These are phyloP conservation scores for Solioccasus polychromus DNA, from an alignment of 768 basidiomycete species.

Conservation along the genomic window DNA sequence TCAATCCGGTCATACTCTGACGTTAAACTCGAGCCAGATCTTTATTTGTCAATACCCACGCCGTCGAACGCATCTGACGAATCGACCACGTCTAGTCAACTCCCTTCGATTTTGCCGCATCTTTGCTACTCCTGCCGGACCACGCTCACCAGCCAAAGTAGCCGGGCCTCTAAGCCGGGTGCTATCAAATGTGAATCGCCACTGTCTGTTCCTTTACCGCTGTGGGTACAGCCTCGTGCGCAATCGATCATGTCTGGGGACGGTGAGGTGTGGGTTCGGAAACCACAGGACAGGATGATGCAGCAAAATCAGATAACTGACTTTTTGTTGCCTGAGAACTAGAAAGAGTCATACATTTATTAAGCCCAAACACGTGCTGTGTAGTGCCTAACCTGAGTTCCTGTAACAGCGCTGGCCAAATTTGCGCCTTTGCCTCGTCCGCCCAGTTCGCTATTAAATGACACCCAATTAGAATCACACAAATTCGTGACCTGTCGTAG, in stretches of 20 bases:
- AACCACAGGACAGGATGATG: conserved; percentile 30
- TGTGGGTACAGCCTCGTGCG: conserved; percentile 32
- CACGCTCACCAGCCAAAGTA: conserved; percentile 55
- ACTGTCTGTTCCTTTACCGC: conserved; percentile 15
- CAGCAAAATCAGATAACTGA: conserved; percentile 39
- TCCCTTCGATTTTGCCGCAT: conserved; percentile 34
- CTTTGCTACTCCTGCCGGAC: conserved; percentile 67
- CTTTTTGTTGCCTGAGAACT: conserved; percentile 33
- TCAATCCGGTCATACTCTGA: conserved; percentile 56
- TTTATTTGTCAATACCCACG: conserved; percentile 5
- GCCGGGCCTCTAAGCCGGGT: conserved; percentile 34
- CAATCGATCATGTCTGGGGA: not conserved
- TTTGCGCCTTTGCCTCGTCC: not conserved
- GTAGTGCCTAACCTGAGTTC: no score
- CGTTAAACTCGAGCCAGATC: conserved; percentile 15
- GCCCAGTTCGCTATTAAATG: not conserved
- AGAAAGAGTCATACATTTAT: not conserved
- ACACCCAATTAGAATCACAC: conserved; percentile 2
- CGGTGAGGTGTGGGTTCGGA: conserved; percentile 32
- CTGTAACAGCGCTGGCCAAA: not conserved
- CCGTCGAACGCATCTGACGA: not conserved
- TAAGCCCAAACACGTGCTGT: not conserved
- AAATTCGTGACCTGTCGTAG: conserved; percentile 13
- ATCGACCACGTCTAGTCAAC: not conserved
- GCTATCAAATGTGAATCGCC: conserved; percentile 12